These are phyloP conservation scores for Phyllosticta capitalensis DNA, from an alignment of 2,329 filamentous ascomycete species.

Conservation along the genomic window DNA sequence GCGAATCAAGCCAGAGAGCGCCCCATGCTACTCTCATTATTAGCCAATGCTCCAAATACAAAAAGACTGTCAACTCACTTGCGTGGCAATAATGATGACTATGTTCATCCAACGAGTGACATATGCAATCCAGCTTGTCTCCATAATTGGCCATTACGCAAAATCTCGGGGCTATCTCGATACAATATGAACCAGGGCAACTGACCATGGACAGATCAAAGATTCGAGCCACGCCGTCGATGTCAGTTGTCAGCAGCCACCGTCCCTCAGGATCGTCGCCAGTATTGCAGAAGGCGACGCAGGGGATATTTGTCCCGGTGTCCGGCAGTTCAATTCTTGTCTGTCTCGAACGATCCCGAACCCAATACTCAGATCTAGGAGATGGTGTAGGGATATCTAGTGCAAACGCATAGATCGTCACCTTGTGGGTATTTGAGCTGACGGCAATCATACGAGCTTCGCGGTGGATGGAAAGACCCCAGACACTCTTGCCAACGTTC, in stretches of 20 bases:
- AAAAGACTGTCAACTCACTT: conserved; percentile 4
- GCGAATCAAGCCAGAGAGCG: conserved; percentile 28
- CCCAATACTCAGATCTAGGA: background rate
- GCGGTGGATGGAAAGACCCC: conserved; percentile 78
- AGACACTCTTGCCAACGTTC: conserved; percentile 70
- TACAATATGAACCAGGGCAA: too few species aligned
- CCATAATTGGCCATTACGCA: background rate
- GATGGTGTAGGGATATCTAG: conserved; percentile 25
- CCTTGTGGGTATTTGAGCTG: conserved; percentile 59
- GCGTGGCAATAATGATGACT: conserved; percentile 1
- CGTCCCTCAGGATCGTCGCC: conserved; percentile 44
- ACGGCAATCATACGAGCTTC: conserved; percentile 78
- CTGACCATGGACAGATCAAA: conserved; percentile 36
- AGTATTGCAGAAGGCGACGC: conserved; percentile 49
- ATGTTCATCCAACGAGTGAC: background rate
- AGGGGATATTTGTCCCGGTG: conserved; percentile 44
- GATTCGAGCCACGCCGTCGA: conserved; percentile 39
- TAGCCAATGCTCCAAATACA: background rate
- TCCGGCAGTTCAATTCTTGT: background rate
- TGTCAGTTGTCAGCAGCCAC: conserved; percentile 50
- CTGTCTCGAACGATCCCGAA: background rate
- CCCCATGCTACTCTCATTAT: conserved; percentile 17
- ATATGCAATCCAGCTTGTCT: background rate
- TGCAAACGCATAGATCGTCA: conserved; percentile 52
- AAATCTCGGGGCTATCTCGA: conserved; percentile 1